Base-by-base conservation (phyloP, 176 grass and related monocot species). In the Hyparrhenia diplandra region DNA sequence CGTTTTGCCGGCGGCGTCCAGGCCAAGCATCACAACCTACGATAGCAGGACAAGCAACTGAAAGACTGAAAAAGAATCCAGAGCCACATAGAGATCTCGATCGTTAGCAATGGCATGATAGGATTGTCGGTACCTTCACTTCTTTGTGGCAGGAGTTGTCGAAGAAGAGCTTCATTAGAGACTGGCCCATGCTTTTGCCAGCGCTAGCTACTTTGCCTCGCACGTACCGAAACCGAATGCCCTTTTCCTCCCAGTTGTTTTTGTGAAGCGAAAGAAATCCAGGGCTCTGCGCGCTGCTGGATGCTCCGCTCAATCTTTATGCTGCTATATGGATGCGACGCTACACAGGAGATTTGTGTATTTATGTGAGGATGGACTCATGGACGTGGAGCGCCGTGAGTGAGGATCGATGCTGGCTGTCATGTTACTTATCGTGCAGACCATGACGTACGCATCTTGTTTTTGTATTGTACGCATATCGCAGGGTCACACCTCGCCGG, bases 161-260 rank as follows among this genome's bases (percentile, higher is more conserved):
- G 72, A 89, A 89, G 65, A 89, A 85, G 63, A 89, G 83, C 64
- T 85, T 89, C 77, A 84, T 76, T 45, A 89, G 69, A 25, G 83
- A 75, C 49, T 85, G 88, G 0, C 87, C 83, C 87, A 89, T 89
- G n/a, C 12, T 13, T 23, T 18, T 12, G 55, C 32, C 14, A 1
- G 10, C 5, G n/a, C n/a, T n/a, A n/a, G 24, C 5, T 20, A 9
- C 21, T 5, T 30, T 8, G 47, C 14, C 39, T 58, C 54, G 54
- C 54, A 58, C 21, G 64, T 47, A n/a, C n/a, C n/a, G n/a, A n/a
- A n/a, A 2, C 2, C 24, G 14, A 20, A 2, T 14, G n/a, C 12
- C 35, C 4, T 20, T 20, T 13, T 54, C 71, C 47, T 74, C 10
- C 46, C 30, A 5, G 17, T 51, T 21, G 0, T 59, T 23, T 20